phyloP scores from a whole-genome alignment of 495 filamentous ascomycete species.

The Cercophora newfieldiana region DNA sequence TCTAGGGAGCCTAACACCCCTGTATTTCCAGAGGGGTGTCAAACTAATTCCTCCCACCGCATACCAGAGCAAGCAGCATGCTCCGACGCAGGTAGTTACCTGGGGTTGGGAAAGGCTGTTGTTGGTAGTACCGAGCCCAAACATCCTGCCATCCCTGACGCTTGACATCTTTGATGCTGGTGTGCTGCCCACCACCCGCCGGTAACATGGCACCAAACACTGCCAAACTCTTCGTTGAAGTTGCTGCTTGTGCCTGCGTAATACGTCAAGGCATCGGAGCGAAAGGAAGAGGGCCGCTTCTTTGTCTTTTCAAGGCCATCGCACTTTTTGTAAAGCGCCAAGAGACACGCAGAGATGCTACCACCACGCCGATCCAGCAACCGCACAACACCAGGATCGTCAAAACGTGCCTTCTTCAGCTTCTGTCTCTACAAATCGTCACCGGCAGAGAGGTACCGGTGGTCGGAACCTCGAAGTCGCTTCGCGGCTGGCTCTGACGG shows the following conservation, averaged over 20 bases:
- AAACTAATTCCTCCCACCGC: neutral
- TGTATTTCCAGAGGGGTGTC: no score
- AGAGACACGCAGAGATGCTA: slow-evolving; percentile 10
- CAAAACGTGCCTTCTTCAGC: slow-evolving; percentile 9
- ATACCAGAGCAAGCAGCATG: slow-evolving; percentile 7
- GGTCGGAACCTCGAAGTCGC: slow-evolving; percentile 3
- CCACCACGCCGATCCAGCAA: slow-evolving; percentile 5
- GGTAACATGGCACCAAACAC: slow-evolving; percentile 9
- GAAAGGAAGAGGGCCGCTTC: slow-evolving; percentile 7
- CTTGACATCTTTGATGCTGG: slow-evolving; percentile 9
- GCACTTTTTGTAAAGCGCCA: slow-evolving; percentile 9
- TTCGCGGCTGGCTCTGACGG: slow-evolving; percentile 5
- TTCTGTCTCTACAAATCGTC: slow-evolving; percentile 10
- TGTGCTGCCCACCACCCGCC: neutral
- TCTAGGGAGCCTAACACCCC: no score
- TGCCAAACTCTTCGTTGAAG: neutral
- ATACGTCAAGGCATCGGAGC: neutral
- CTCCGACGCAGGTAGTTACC: slow-evolving; percentile 7
- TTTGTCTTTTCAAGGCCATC: slow-evolving; percentile 13
- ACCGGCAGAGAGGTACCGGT: slow-evolving; percentile 11
- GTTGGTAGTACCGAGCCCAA: slow-evolving; percentile 8
- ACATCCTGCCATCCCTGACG: slow-evolving; percentile 11
- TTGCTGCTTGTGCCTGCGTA: slow-evolving; percentile 1
- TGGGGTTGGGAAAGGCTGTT: slow-evolving; percentile 9
- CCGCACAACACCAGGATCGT: slow-evolving; percentile 7